Evolutionary conservation across 768 basidiomycete genomes (phyloP).

Genomic region (Gyrodon lividus): DNA sequence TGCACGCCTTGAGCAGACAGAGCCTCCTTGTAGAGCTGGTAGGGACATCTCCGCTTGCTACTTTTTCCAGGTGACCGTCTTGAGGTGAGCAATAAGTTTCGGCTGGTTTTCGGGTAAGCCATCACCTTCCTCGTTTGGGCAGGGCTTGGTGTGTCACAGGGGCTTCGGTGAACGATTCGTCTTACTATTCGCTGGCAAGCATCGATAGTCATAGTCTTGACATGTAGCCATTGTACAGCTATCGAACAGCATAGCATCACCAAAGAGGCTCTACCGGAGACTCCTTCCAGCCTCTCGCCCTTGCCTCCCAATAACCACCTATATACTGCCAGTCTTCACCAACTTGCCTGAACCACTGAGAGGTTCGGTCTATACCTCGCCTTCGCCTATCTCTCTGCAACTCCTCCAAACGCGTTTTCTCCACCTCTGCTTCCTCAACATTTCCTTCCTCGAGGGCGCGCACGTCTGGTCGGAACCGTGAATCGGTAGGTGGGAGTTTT

Average conservation of each 20-base stretch:
- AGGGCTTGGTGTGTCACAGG: too few relatives aligned
- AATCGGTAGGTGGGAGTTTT: slow-evolving; percentile 77
- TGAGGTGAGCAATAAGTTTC: too few relatives aligned
- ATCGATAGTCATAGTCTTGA: not conserved
- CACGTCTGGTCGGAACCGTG: slow-evolving; percentile 78
- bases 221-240: not conserved
- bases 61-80: too few relatives aligned
- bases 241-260: slow-evolving; percentile 42
- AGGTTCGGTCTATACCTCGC: slow-evolving; percentile 54
- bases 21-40: slow-evolving; percentile 18
- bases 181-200: not conserved
- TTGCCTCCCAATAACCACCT: slow-evolving; percentile 84
- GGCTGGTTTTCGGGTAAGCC: too few relatives aligned
- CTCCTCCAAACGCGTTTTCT: slow-evolving; percentile 74
- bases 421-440: slow-evolving; percentile 64
- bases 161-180: too few relatives aligned
- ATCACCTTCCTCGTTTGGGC: slow-evolving; percentile 6
- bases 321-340: slow-evolving; percentile 72
- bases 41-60: slow-evolving; percentile 25
- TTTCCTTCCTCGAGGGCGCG: slow-evolving; percentile 79
- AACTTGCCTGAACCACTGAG: slow-evolving; percentile 74
- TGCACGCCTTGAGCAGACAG: slow-evolving; percentile 17
- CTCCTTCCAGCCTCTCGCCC: slow-evolving; percentile 62
- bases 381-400: slow-evolving; percentile 71
- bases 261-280: slow-evolving; percentile 53